A percentile compares a stretch with the other conserved stretches of the same genome.
Conservation (phyloP, 1,284 basidiomycete species). For the Cystobasidium pallidum region DNA sequence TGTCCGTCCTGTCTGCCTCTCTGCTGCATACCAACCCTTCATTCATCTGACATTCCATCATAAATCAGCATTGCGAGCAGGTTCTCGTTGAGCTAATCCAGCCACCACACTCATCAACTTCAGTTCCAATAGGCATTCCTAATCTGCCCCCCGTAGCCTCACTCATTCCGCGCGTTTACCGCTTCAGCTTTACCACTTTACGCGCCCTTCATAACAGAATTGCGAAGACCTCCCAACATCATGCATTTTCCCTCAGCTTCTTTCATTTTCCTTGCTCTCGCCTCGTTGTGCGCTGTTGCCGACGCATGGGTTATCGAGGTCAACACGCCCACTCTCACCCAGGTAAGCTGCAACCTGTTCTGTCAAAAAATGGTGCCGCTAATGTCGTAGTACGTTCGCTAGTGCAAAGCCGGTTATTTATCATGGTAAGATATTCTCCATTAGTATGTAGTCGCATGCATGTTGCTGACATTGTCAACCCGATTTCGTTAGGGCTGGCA, state of each 20-base stretch:
- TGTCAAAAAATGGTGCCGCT: background rate
- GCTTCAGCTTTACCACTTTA: background rate
- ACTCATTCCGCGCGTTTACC: background rate
- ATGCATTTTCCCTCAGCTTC: conserved; percentile 3
- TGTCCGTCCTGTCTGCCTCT: background rate
- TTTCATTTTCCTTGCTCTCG: background rate
- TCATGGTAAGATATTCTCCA: background rate
- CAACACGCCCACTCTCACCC: conserved; percentile 19
- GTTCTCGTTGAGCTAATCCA: conserved; percentile 1
- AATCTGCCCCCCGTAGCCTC: background rate
- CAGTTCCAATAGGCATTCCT: background rate
- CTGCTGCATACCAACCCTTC: conserved; percentile 3
- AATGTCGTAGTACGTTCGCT: background rate
- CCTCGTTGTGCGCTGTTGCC: background rate
- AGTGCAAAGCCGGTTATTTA: conserved; percentile 26
- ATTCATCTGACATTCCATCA: conserved; percentile 4
- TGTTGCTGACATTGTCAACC: background rate
- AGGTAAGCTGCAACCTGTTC: background rate
- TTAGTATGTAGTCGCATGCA: background rate
- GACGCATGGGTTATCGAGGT: conserved; percentile 22
- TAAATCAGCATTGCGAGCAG: conserved; percentile 21
- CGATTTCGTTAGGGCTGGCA: conserved; percentile 10
- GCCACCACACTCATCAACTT: background rate
- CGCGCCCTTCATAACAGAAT: background rate
- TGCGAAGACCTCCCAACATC: background rate